Conservation (phyloP, 768 basidiomycete species). For the Russula vinacea region DNA sequence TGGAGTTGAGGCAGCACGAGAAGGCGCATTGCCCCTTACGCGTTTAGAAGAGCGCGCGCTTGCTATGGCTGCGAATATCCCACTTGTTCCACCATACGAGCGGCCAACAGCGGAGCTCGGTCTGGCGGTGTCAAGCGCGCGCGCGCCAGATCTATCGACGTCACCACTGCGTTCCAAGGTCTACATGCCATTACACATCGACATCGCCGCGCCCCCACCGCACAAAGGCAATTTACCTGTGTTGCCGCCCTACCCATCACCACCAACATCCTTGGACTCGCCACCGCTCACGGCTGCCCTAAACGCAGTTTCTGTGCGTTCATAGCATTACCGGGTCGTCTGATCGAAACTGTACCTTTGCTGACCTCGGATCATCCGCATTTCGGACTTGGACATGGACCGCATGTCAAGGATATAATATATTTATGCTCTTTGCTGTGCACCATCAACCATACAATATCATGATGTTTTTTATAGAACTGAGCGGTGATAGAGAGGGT, state of each 20-base stretch:
- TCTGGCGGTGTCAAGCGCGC: conserved; percentile 15
- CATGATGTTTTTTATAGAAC: not conserved
- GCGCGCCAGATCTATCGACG: conserved; percentile 6
- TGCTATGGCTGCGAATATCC: conserved; percentile 43
- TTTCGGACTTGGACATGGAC: conserved; percentile 1
- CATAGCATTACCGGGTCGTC: conserved; percentile 1
- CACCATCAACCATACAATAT: not conserved
- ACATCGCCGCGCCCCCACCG: conserved; percentile 32
- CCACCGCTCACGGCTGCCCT: conserved; percentile 34
- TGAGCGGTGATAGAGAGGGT: not conserved
- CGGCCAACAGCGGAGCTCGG: not conserved
- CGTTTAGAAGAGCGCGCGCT: conserved; percentile 53
- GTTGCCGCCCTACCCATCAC: conserved; percentile 41
- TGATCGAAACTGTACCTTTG: not conserved
- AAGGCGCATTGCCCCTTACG: conserved; percentile 66
- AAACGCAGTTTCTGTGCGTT: conserved; percentile 9
- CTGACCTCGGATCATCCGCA: not conserved
- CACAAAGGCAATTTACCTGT: conserved; percentile 14
- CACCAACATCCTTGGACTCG: conserved; percentile 42
- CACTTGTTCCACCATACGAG: conserved; percentile 25
- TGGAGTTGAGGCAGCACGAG: conserved; percentile 67
- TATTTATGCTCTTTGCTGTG: conserved; percentile 1
- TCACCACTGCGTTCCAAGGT: conserved; percentile 23
- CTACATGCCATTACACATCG: conserved; percentile 32
- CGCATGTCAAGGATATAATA: conserved; percentile 8